Base-by-base conservation (phyloP, 192 early-diverging fungal species). In the Gaertneriomyces sp. region DNA sequence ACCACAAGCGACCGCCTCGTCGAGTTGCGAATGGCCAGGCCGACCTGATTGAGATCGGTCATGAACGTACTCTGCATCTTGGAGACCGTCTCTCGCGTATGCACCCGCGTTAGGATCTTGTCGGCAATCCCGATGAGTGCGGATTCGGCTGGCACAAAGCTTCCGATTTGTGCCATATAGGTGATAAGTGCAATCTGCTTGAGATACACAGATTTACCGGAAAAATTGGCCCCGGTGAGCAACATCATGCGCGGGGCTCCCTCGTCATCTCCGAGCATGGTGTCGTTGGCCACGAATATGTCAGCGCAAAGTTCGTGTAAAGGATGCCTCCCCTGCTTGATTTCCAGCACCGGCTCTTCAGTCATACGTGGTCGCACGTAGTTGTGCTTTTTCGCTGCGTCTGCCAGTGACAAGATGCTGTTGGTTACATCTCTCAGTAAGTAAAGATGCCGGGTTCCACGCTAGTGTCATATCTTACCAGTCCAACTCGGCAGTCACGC, bases 141-240 rank as follows among this genome's bases (percentile, higher is more conserved):
- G 1, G 42, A 16, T 7, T 76, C 79, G 20, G 92, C 91, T 4
- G 94, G 94, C 5, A 96, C 87, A 78, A 87, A 91, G 68, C 89
- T 86, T 51, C 94, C 94, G 40, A 94, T 83, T 64, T 94, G 94
- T 10, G 93, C 90, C 93, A 94, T 90, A 58, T 87, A 91, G 3
- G 80, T 79, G 62, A 93, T 91, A 19, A 96, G 62, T 5, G 88
- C 93, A 47, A 90, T 73, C 67, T 81, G 76, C 40, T 72, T 73
- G 11, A 78, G 49, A 45, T 72, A 80, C 10, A 84, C 73, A 4
- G 64, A 71, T 63, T 85, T 85, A 1, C 95, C 95, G 6, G 89
- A 93, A 12, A 75, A 87, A 61, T 97, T 97, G 0, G 95, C 86
- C 0, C 91, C 95, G 10, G 86, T 88, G 8, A 97, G 59, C 3